Conservation (phyloP, 2,329 filamentous ascomycete species). For the Diaporthe eres region DNA sequence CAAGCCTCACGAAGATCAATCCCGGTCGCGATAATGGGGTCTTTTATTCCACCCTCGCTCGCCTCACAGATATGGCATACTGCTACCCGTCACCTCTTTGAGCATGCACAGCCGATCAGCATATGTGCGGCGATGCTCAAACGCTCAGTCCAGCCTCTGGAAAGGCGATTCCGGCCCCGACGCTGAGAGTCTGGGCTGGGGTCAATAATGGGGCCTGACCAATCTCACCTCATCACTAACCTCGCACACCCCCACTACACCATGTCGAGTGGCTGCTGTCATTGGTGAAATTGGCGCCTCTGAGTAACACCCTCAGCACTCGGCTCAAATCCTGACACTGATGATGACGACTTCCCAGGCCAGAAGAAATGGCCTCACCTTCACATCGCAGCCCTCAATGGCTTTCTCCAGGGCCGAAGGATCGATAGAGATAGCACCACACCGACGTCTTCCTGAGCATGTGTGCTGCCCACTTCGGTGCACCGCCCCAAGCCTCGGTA, state of each 20-base stretch:
- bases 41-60: background rate
- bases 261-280: conserved; percentile 3
- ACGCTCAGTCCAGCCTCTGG: background rate
- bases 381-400: background rate
- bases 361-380: conserved; percentile 8
- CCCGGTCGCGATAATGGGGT: conserved; percentile 24
- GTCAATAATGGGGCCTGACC: conserved; percentile 1
- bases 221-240: conserved; percentile 31
- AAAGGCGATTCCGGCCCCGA: background rate
- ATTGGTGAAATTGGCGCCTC: conserved; percentile 23
- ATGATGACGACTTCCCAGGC: conserved; percentile 11
- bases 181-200: background rate
- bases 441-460: background rate
- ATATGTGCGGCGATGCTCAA: background rate
- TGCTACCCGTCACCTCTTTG: background rate
- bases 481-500: conserved; percentile 31
- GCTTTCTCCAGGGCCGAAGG: conserved; percentile 10
- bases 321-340: conserved; percentile 9
- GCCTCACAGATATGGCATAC: background rate
- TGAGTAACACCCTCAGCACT: conserved; percentile 26
- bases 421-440: conserved; percentile 25
- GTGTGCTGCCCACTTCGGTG: conserved; percentile 11
- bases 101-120: background rate
- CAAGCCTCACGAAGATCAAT: conserved; percentile 32
- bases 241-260: conserved; percentile 28